Evolutionary conservation across 345 rosid genomes (phyloP).

Genomic region (Brassica incana): DNA sequence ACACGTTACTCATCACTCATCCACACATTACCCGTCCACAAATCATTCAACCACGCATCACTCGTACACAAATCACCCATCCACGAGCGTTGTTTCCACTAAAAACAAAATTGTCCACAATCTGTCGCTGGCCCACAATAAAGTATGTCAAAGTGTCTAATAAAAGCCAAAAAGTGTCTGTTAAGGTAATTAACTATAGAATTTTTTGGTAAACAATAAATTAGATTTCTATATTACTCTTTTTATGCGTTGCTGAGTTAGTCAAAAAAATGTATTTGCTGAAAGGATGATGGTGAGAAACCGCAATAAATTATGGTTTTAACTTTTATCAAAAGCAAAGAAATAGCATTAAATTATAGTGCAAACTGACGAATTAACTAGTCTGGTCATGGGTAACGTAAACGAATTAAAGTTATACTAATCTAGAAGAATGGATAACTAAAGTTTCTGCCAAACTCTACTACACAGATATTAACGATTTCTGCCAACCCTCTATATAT

Average conservation of each 20-base stretch:
- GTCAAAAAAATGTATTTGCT: background rate
- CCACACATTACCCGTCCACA: no score
- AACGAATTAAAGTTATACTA: conserved; percentile 9
- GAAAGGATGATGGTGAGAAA: background rate
- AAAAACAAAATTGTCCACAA: no score
- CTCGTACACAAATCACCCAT: no score
- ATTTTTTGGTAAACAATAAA: conserved; percentile 5
- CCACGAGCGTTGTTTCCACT: no score
- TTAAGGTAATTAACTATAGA: no score
- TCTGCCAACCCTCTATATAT: conserved; percentile 18
- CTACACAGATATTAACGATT: background rate
- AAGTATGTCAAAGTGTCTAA: no score
- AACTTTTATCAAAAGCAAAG: background rate
- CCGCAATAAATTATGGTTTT: background rate
- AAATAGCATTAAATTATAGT: background rate
- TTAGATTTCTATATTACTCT: background rate
- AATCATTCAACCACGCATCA: no score
- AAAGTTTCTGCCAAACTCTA: conserved; percentile 38
- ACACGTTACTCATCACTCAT: no score
- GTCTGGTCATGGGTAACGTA: conserved; percentile 5
- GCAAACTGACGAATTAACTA: conserved; percentile 15
- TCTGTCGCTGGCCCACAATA: no score
- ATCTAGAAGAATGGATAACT: background rate
- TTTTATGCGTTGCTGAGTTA: background rate
- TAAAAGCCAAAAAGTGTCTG: no score